Conservation (phyloP, 73 alveolate genomes). For the Paramecium primaurelia region DNA sequence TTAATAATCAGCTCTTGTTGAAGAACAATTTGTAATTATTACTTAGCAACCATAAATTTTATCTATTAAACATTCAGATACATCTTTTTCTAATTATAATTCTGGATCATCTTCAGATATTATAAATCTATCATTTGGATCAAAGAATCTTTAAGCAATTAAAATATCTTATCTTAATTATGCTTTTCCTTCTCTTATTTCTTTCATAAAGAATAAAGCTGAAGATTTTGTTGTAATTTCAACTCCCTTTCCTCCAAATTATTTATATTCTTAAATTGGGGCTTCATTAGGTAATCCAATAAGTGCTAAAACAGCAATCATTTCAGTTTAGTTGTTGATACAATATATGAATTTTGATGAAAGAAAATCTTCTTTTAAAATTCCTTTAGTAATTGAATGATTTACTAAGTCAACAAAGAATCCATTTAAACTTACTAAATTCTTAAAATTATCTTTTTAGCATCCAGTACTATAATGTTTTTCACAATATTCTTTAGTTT, state of each 20-base stretch:
- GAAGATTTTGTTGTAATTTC: conserved; percentile 68
- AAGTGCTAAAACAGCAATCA: conserved; percentile 72
- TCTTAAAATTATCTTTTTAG: not conserved
- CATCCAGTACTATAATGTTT: conserved; percentile 74
- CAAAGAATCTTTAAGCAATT: conserved; percentile 81
- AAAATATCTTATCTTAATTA: conserved; percentile 75
- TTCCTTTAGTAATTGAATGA: conserved; percentile 62
- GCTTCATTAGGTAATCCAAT: conserved; percentile 81
- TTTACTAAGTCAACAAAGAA: conserved; percentile 86
- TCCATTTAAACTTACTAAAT: conserved; percentile 38
- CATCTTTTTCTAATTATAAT: conserved; percentile 66
- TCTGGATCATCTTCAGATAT: conserved; percentile 61
- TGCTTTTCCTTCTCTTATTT: conserved; percentile 80
- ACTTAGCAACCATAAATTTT: conserved; percentile 83
- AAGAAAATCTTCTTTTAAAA: conserved; percentile 66
- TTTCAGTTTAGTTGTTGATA: conserved; percentile 61
- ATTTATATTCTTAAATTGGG: conserved; percentile 70
- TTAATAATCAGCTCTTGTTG: conserved; percentile 67
- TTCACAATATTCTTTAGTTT: conserved; percentile 86
- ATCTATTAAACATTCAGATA: conserved; percentile 74
- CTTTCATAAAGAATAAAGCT: conserved; percentile 77
- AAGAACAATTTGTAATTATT: conserved; percentile 89
- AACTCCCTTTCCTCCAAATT: conserved; percentile 70
- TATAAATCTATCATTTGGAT: conserved; percentile 50
- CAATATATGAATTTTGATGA: conserved; percentile 74